Evolutionary conservation across 2,329 filamentous ascomycete species (phyloP), one percentile per base, ranked within the genome.

Genomic region (Seiridium unicorne): DNA sequence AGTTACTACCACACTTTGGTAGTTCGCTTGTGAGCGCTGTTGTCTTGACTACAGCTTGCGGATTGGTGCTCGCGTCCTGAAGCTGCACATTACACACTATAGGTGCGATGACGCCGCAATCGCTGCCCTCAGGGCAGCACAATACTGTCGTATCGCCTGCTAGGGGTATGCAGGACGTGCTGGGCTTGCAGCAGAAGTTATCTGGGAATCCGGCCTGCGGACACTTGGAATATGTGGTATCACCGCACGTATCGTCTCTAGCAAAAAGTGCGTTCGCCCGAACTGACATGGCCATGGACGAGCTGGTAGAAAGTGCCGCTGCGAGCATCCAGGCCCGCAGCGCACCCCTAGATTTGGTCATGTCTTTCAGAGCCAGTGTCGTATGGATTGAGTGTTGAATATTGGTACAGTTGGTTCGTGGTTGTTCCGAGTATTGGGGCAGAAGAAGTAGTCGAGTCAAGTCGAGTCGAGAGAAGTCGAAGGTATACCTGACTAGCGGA

Each of bases 141-240:
- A 93, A 77, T 11, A 88, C 81, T 0, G 89, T 90, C 5, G 88
- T 88, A 49, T 80, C 76, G n/a, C 77, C 84, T 9, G 88, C 88
- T 51, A 93, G 81, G 1, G 80, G 67, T 46, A 85, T 76, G 74
- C 90, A 93, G 3, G 70, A 79, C 5, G 80, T 76, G 18, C 71
- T 74, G 35, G 74, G 62, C 3, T 81, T 74, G 69, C 90, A 93
- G 78, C 89, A 92, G 71, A 93, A 91, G 70, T 83, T 79, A 56
- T 76, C 77, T 1, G 89, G 88, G 31, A 91, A 79, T 36, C 76
- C 78, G 35, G 75, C 62, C 58, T 73, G 70, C 32, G 81, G 74
- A 70, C 89, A 92, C 64, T 79, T 78, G 18, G 75, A 72, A 59
- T 85, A 81, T 55, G 44, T 55, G 8, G 54, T 31, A n/a, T 78